Evolutionary conservation across 352 stramenopile species (phyloP).

Genomic region (Discostella stelligera): DNA sequence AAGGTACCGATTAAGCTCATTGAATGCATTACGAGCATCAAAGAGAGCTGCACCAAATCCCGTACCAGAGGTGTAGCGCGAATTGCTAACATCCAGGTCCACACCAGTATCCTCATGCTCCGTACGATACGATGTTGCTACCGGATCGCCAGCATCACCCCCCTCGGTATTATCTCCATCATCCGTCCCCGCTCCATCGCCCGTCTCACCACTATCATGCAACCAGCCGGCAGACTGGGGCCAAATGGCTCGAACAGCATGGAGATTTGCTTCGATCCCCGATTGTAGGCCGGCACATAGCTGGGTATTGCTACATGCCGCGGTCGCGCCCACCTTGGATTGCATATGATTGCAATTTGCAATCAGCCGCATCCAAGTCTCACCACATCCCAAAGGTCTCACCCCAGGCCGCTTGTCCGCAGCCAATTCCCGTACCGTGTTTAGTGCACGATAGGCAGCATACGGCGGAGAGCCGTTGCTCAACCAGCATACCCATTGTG

Average conservation of each 20-base stretch:
- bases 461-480: constrained; percentile 33
- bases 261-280: constrained; percentile 15
- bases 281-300: constrained; percentile 45
- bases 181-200: background rate
- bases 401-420: constrained; percentile 17
- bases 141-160: background rate
- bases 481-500: constrained; percentile 24
- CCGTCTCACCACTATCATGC: background rate
- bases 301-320: constrained; percentile 29
- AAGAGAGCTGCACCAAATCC: constrained; percentile 15
- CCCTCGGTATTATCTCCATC: background rate
- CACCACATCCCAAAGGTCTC: constrained; percentile 21
- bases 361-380: background rate
- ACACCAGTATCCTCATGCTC: background rate
- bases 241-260: constrained; percentile 3
- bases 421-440: background rate
- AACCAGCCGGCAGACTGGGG: background rate
- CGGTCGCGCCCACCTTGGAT: constrained; percentile 3
- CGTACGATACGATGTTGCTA: background rate
- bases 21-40: constrained; percentile 46
- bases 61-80: background rate
- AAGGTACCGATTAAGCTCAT: constrained; percentile 19
- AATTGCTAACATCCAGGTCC: background rate
- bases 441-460: constrained; percentile 30
- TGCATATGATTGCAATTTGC: background rate